Conservation (phyloP, 2,329 filamentous ascomycete genomes). For the Monosporascus ibericus region DNA sequence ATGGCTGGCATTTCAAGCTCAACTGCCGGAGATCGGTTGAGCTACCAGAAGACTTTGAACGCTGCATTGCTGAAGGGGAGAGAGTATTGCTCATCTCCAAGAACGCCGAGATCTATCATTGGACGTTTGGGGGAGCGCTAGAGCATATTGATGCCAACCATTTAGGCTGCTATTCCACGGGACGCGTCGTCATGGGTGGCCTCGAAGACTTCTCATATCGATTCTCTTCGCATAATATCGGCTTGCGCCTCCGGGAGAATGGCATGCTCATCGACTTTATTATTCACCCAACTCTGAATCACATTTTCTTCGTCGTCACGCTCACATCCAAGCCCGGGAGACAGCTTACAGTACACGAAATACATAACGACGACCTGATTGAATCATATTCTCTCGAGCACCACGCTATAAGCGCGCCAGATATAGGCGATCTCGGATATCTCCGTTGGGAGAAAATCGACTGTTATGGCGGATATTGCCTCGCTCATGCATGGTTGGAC, state of each 20-base stretch:
- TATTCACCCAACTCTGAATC: constrained; percentile 15
- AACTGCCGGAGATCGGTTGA: constrained; percentile 15
- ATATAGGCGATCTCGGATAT: constrained; percentile 12
- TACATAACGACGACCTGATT: constrained; percentile 12
- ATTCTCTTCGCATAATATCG: constrained; percentile 11
- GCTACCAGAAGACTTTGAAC: constrained; percentile 18
- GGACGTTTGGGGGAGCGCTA: constrained; percentile 16
- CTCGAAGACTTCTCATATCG: constrained; percentile 3
- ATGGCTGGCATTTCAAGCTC: constrained; percentile 24
- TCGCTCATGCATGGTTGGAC: constrained; percentile 18
- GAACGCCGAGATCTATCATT: constrained; percentile 19
- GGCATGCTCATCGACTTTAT: constrained; percentile 23
- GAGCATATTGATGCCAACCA: constrained; percentile 11
- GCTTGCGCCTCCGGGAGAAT: constrained; percentile 12
- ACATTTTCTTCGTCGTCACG: constrained; percentile 21
- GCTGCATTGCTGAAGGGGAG: constrained; percentile 22
- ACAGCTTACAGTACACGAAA: constrained; percentile 19
- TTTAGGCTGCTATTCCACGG: constrained; percentile 11
- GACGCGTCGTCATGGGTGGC: constrained; percentile 11
- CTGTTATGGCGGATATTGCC: constrained; percentile 22
- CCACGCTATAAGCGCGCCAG: constrained; percentile 9
- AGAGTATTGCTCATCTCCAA: constrained; percentile 19
- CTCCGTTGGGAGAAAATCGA: constrained; percentile 25
- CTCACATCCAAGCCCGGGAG: constrained; percentile 10
- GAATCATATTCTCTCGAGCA: constrained; percentile 15